Evolutionary conservation across 192 early-diverging fungal species (phyloP).

Genomic region (Powellomyces hirtus): DNA sequence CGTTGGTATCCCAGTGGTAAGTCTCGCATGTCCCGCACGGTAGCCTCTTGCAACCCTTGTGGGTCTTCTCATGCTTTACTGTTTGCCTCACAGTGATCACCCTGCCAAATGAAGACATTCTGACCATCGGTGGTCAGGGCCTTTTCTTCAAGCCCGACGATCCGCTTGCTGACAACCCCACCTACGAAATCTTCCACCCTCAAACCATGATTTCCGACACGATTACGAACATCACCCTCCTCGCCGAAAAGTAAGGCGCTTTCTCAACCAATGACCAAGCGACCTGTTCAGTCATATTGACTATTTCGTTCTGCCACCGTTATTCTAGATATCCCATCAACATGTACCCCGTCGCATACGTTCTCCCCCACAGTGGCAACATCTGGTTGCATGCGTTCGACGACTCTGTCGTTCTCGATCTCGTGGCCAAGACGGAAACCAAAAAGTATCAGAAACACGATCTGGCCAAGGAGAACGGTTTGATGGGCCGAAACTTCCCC

Average conservation of each 20-base stretch:
- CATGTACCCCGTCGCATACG: constrained; percentile 28
- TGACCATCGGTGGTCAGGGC: constrained; percentile 24
- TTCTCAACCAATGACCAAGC: too few species aligned
- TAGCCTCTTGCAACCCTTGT: too few species aligned
- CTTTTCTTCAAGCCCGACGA: constrained; percentile 15
- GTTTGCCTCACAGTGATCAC: too few species aligned
- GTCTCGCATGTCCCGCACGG: too few species aligned
- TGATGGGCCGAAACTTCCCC: constrained; percentile 22
- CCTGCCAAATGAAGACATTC: constrained; percentile 5
- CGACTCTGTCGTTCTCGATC: constrained; percentile 6
- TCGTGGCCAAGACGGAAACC: constrained; percentile 5
- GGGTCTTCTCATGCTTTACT: too few species aligned
- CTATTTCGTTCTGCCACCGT: too few species aligned
- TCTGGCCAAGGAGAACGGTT: not conserved
- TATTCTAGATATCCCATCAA: constrained; percentile 24
- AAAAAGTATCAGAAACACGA: not conserved
- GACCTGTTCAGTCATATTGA: too few species aligned
- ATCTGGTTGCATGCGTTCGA: constrained; percentile 15
- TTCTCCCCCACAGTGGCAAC: constrained; percentile 20
- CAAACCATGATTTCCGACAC: constrained; percentile 3
- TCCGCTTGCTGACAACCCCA: not conserved
- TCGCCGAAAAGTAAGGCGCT: not conserved
- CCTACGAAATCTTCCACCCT: constrained; percentile 30
- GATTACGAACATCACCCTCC: not conserved
- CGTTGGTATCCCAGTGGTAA: constrained; percentile 32